These are phyloP conservation scores for Detonula confervacea DNA, from an alignment of 352 stramenopile genomes.

Conservation along the genomic window DNA sequence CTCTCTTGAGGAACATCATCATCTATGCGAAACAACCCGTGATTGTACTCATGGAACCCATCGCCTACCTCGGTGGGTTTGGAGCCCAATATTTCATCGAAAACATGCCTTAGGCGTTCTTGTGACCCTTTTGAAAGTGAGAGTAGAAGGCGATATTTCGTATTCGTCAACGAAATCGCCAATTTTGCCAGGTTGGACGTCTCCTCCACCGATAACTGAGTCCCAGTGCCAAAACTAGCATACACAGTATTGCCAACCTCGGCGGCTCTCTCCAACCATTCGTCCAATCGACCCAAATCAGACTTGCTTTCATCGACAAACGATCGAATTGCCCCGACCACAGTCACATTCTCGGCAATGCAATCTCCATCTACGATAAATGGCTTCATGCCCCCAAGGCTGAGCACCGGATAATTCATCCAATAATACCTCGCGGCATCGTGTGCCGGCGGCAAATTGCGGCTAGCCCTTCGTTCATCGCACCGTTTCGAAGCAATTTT, in stretches of 20 bases:
- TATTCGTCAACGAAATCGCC: constrained; percentile 5
- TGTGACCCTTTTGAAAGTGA: constrained; percentile 19
- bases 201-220: constrained; percentile 9
- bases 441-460: constrained; percentile 8
- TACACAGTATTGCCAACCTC: constrained; percentile 13
- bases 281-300: constrained; percentile 2
- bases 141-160: constrained; percentile 15
- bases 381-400: constrained; percentile 20
- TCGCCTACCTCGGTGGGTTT: constrained; percentile 7
- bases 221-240: constrained; percentile 32
- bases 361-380: constrained; percentile 2
- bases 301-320: neutral
- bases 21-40: constrained; percentile 23
- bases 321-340: constrained; percentile 23
- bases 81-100: constrained; percentile 17
- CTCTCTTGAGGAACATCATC: constrained; percentile 22
- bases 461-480: neutral
- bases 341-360: constrained; percentile 27
- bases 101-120: constrained; percentile 8
- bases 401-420: constrained; percentile 22
- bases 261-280: constrained; percentile 8
- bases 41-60: constrained; percentile 1
- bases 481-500: constrained; percentile 14
- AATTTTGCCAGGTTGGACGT: constrained; percentile 12
- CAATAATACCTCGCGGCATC: constrained; percentile 21